Conservation (phyloP, 345 rosid species). For the Aquilaria malaccensis region DNA sequence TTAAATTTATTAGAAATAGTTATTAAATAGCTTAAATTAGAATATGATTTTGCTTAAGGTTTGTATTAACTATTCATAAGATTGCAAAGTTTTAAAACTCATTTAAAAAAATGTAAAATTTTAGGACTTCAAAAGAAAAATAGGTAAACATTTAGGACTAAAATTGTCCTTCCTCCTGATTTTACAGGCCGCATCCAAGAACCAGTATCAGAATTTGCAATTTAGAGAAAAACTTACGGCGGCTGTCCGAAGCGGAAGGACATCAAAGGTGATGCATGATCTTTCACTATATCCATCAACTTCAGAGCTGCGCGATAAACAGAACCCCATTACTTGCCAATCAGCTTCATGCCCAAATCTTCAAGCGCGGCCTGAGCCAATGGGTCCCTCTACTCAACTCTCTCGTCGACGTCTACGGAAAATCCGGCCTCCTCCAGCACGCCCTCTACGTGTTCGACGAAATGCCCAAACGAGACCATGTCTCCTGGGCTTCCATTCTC, state of each 20-base stretch:
- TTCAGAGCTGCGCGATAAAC: constrained; percentile 31
- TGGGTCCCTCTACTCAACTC: constrained; percentile 34
- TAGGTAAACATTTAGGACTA: no score
- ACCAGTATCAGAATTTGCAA: no score
- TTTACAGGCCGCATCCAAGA: background rate
- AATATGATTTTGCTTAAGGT: no score
- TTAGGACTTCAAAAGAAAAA: no score
- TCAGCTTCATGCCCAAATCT: constrained; percentile 40
- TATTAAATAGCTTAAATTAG: no score
- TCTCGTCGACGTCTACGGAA: constrained; percentile 39
- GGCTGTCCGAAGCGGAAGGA: no score
- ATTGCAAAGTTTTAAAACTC: no score
- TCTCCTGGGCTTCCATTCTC: constrained; percentile 69
- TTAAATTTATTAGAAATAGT: no score
- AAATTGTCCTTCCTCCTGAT: background rate
- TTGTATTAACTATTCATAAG: no score
- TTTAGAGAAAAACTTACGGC: background rate
- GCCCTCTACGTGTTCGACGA: constrained; percentile 51
- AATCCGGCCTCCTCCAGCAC: constrained; percentile 34
- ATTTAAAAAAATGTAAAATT: no score
- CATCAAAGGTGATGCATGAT: constrained; percentile 31
- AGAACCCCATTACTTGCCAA: constrained; percentile 23
- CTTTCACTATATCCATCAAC: constrained; percentile 35
- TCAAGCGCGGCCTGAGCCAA: constrained; percentile 39
- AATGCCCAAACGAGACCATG: constrained; percentile 54